phyloP scores from a whole-genome alignment of 1,284 basidiomycete genomes.

The Mycosarcoma maydis region DNA sequence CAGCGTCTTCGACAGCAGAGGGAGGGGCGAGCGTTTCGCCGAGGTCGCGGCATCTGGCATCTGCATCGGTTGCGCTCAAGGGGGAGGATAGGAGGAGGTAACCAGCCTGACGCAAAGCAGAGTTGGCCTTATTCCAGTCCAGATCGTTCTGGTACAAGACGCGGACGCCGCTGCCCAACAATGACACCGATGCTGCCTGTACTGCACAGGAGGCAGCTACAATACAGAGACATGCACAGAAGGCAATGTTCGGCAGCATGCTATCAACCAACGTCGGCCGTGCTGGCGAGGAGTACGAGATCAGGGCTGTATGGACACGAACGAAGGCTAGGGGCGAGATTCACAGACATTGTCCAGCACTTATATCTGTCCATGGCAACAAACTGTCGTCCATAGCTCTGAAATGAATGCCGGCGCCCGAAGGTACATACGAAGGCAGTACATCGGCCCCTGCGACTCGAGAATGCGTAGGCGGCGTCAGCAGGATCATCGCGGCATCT shows the following conservation, averaged over 20 bases:
- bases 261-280: background rate
- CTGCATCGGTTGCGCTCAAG: conserved; percentile 27
- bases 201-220: background rate
- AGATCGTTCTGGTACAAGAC: conserved; percentile 58
- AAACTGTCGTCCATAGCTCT: background rate
- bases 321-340: background rate
- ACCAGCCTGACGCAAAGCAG: conserved; percentile 33
- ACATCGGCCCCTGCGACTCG: too few relatives aligned
- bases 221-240: conserved; percentile 3
- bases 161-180: conserved; percentile 23
- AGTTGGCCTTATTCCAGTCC: conserved; percentile 34
- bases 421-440: too few relatives aligned
- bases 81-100: conserved; percentile 39
- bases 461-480: too few relatives aligned
- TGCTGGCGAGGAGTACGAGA: background rate
- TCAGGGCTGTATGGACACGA: background rate
- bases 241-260: conserved; percentile 3
- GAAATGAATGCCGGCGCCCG: too few relatives aligned
- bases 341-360: background rate
- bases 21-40: conserved; percentile 38
- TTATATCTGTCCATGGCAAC: background rate
- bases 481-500: background rate
- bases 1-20: conserved; percentile 13
- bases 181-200: conserved; percentile 6
- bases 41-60: conserved; percentile 28